Base-by-base conservation (phyloP, 164 flowering plant species). In the Cinnamomum micranthum region DNA sequence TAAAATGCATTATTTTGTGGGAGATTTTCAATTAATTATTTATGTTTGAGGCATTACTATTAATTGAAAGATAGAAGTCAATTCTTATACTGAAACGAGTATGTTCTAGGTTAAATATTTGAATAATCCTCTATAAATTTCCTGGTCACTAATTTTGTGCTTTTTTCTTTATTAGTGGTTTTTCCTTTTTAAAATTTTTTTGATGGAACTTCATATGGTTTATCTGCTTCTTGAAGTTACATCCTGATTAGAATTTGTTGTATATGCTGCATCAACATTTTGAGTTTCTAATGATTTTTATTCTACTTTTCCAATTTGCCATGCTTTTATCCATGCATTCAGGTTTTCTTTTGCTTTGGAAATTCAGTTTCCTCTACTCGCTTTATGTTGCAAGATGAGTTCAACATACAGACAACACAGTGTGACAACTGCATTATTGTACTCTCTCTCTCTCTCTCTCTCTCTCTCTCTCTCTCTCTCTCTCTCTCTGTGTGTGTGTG, bases 391-490 rank as follows among this genome's bases (percentile, higher is more conserved):
- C 95, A 89, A 84, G 95, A 91, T 77, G 92, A 91, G 77, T 91
- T 91, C 88, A 88, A 86, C 76, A 89, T 91, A 77, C 91, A 86
- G 77, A 89, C 92, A 70, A 89, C 93, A 20, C 74, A 86, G 66
- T 91, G 95, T 67, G 95, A 91, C 71, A 88, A 89, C 82, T 89
- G 92, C 89, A 89, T 91, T 23, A 88, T 91, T 79, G 93, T 91
- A 89, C 47, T 81, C 85, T 81, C 79, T 75, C 84, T 71, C 71
- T 52, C 71, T 23, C 69, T 31, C 64, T 24, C 52, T 65, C 67
- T 70, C 71, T n/a, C 51, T 33, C 50, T 68, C 50, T 33, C 50
- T 33, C 27, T 22, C 59, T 14, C 60, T 25, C 27, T 25, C 25
- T 24, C 25, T n/a, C n/a, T n/a, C n/a, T n/a, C n/a, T n/a, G n/a